These are phyloP conservation scores for Cryptococcus depauperatus DNA, from an alignment of 1,284 basidiomycete species.

Conservation along the genomic window DNA sequence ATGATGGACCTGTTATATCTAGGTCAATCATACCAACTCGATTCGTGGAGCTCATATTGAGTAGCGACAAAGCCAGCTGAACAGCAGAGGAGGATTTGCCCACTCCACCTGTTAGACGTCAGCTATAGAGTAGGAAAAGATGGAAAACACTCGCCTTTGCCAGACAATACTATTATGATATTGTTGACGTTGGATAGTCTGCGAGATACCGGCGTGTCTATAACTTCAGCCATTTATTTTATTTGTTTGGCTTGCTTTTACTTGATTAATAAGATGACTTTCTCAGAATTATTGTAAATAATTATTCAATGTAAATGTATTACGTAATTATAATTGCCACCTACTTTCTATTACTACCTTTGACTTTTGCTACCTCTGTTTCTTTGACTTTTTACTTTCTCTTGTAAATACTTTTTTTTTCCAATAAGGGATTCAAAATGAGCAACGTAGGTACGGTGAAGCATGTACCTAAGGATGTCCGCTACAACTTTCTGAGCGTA, in stretches of 20 bases:
- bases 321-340: background rate
- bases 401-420: background rate
- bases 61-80: slow-evolving; percentile 83
- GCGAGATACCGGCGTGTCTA: slow-evolving; percentile 52
- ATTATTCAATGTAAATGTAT: background rate
- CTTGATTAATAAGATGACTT: no score
- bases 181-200: slow-evolving; percentile 68
- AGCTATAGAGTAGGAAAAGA: background rate
- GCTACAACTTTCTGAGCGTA: slow-evolving; percentile 40
- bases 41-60: slow-evolving; percentile 52
- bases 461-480: slow-evolving; percentile 39
- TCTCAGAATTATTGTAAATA: no score
- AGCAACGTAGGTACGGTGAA: slow-evolving; percentile 39
- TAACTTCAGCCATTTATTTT: slow-evolving; percentile 22
- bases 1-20: slow-evolving; percentile 92
- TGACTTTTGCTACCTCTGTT: background rate
- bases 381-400: background rate
- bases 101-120: slow-evolving; percentile 61
- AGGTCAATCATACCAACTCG: slow-evolving; percentile 88
- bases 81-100: slow-evolving; percentile 94
- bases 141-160: slow-evolving; percentile 54
- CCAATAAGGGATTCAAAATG: slow-evolving; percentile 21
- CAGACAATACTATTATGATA: slow-evolving; percentile 87
- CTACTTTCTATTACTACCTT: background rate
- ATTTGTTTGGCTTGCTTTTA: background rate